Evolutionary conservation across 305 asterid genomes (phyloP).

Genomic region (Fraxinus latifolia): DNA sequence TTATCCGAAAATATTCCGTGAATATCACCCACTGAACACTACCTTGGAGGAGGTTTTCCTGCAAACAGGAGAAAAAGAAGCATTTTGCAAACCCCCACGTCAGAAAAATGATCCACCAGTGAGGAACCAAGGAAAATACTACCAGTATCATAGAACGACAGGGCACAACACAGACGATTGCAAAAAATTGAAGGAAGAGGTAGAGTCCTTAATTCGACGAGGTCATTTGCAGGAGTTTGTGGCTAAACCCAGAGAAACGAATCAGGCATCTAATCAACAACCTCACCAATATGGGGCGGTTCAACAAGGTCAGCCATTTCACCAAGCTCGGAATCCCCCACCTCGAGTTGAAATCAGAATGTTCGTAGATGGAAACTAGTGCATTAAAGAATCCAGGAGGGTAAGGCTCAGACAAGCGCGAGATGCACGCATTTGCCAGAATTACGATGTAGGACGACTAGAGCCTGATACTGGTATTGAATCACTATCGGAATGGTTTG

Average conservation of each 20-base stretch:
- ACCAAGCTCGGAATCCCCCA: background rate
- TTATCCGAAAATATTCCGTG: too few relatives aligned
- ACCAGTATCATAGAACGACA: background rate
- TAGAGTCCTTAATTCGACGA: background rate
- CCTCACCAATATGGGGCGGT: background rate
- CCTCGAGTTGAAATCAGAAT: too few relatives aligned
- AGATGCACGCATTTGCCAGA: background rate
- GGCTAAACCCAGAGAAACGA: background rate
- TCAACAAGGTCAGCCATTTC: background rate
- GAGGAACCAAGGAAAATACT: background rate
- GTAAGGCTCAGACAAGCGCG: background rate
- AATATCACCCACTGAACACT: too few relatives aligned
- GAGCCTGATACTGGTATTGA: background rate
- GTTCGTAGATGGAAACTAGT: background rate
- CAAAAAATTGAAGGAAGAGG: background rate
- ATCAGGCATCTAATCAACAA: background rate
- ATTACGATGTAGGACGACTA: too few relatives aligned
- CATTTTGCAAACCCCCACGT: background rate
- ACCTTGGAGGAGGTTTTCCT: background rate
- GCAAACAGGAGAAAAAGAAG: background rate
- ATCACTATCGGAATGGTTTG: too few relatives aligned
- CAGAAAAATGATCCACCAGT: background rate
- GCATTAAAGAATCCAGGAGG: background rate
- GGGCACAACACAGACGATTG: background rate
- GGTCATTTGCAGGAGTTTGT: background rate